Evolutionary conservation across 2,329 filamentous ascomycete species (phyloP).

Genomic region (Cyphellophora europaea): DNA sequence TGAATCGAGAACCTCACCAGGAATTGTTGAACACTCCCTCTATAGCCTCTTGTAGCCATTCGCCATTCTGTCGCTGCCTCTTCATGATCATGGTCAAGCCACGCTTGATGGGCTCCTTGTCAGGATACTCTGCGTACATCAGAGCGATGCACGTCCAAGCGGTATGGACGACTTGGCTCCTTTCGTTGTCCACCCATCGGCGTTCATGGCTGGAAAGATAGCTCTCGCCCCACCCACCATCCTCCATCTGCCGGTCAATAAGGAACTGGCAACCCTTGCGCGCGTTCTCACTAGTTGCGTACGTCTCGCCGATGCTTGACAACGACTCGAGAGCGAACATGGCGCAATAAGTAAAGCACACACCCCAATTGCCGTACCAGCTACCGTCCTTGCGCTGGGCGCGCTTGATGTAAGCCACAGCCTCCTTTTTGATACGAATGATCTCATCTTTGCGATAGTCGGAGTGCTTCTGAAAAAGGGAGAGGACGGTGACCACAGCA

Average conservation of each 20-base stretch:
- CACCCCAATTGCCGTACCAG: conserved; percentile 97
- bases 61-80: conserved; percentile 77
- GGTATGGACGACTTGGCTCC: conserved; percentile 87
- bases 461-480: conserved; percentile 69
- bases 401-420: conserved; percentile 72
- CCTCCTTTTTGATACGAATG: conserved; percentile 58
- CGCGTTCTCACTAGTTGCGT: conserved; percentile 61
- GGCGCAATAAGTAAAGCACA: conserved; percentile 93
- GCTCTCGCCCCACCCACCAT: conserved; percentile 95
- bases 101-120: conserved; percentile 60
- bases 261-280: conserved; percentile 77
- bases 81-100: conserved; percentile 75
- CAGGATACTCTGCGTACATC: conserved; percentile 72
- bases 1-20: conserved; percentile 60
- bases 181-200: conserved; percentile 65
- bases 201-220: conserved; percentile 76
- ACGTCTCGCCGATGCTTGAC: conserved; percentile 70
- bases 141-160: conserved; percentile 79
- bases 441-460: conserved; percentile 72
- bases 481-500: conserved; percentile 79
- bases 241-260: conserved; percentile 69
- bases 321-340: conserved; percentile 95
- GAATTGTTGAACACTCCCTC: conserved; percentile 98
- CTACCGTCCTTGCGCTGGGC: conserved; percentile 74
- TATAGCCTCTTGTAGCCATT: conserved; percentile 92